These are phyloP conservation scores for Irpex sp. DNA, from an alignment of 1,284 basidiomycete species.

Conservation along the genomic window DNA sequence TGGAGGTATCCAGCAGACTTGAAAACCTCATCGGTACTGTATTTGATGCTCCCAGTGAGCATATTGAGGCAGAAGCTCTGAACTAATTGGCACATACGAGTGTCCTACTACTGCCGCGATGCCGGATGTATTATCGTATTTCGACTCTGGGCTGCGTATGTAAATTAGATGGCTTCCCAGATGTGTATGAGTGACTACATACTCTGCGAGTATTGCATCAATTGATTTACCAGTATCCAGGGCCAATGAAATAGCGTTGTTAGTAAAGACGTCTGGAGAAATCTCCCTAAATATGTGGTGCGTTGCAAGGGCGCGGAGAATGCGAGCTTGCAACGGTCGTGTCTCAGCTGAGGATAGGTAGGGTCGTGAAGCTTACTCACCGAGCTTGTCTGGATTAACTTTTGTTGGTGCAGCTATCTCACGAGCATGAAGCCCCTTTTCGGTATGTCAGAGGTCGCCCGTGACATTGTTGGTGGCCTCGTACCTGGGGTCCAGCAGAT, in stretches of 20 bases:
- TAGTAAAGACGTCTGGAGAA: conserved; percentile 28
- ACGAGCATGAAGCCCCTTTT: conserved; percentile 19
- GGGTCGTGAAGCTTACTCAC: conserved; percentile 2
- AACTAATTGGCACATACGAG: conserved; percentile 16
- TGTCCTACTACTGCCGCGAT: conserved; percentile 20
- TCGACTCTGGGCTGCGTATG: conserved; percentile 16
- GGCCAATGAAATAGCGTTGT: conserved; percentile 26
- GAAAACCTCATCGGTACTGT: conserved; percentile 19
- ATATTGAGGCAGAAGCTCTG: not conserved
- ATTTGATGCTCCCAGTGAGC: not conserved
- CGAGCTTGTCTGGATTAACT: conserved; percentile 14
- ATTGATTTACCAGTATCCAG: conserved; percentile 27
- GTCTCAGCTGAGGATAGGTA: not conserved
- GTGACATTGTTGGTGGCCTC: not conserved
- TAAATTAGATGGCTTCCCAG: not conserved
- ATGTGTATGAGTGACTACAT: not conserved
- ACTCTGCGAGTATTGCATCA: conserved; percentile 11
- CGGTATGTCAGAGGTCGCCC: not conserved
- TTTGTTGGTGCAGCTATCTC: conserved; percentile 19
- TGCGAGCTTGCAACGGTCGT: conserved; percentile 16
- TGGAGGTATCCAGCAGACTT: conserved; percentile 25
- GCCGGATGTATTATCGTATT: conserved; percentile 24
- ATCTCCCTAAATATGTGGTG: conserved; percentile 27
- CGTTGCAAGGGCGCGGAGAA: conserved; percentile 26
- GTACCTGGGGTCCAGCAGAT: conserved; percentile 30